These are phyloP conservation scores for Tillandsia leiboldiana DNA, from an alignment of 176 grass and related monocot species.

Conservation along the genomic window DNA sequence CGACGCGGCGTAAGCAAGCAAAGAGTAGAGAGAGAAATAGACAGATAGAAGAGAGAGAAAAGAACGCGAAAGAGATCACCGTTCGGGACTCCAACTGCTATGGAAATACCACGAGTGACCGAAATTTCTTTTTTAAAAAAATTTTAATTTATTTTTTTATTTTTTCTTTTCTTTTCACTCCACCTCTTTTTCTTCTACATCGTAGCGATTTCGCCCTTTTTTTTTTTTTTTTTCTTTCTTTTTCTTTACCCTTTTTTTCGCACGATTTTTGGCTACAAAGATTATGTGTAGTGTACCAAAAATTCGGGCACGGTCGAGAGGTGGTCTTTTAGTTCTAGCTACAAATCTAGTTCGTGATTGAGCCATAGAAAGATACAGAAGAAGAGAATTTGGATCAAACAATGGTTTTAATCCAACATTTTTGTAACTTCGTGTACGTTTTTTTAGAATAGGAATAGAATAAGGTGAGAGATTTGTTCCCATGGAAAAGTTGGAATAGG, in stretches of 20 bases:
- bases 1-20: background rate
- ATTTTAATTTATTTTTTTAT: background rate
- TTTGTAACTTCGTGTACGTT: too few relatives aligned
- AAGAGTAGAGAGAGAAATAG: background rate
- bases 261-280: background rate
- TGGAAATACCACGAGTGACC: background rate
- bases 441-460: background rate
- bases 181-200: background rate
- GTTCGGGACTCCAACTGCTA: constrained; percentile 6
- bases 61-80: background rate
- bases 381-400: too few relatives aligned
- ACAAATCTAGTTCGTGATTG: background rate
- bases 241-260: background rate
- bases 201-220: background rate
- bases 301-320: constrained; percentile 15
- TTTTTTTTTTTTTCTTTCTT: background rate
- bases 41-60: background rate
- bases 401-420: too few relatives aligned
- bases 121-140: background rate
- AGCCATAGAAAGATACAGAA: background rate
- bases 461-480: too few relatives aligned
- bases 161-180: background rate
- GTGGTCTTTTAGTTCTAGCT: background rate
- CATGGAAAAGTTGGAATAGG: too few relatives aligned
- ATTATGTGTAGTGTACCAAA: background rate